phyloP scores from a whole-genome alignment of 768 basidiomycete genomes.

The Fomitopsis pulvina region DNA sequence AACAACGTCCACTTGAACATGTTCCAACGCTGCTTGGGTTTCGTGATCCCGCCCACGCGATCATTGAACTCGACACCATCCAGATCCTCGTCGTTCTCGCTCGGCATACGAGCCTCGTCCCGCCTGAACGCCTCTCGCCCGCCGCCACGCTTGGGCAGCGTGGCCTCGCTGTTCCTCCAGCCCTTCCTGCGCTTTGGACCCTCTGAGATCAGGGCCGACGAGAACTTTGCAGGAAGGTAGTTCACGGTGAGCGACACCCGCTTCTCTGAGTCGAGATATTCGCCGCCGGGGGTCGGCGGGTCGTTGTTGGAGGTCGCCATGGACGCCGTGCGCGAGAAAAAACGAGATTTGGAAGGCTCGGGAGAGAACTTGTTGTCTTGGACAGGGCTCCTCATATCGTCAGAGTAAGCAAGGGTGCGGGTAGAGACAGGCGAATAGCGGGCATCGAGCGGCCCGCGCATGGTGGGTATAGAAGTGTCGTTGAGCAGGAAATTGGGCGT shows the following conservation, averaged over 20 bases:
- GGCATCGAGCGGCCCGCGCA: too few species aligned
- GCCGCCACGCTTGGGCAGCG: constrained; percentile 57
- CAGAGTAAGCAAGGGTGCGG: too few species aligned
- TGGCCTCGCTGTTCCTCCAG: constrained; percentile 30
- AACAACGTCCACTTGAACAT: constrained; percentile 82
- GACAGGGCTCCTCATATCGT: too few species aligned
- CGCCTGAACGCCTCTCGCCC: constrained; percentile 53
- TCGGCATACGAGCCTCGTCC: constrained; percentile 33
- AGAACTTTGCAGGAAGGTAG: constrained; percentile 75
- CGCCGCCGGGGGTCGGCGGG: too few species aligned
- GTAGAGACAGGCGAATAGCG: too few species aligned
- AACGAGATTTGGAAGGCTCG: too few species aligned
- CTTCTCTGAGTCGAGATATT: constrained; percentile 10
- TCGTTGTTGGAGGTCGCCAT: not conserved
- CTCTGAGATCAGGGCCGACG: constrained; percentile 34
- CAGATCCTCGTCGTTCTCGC: constrained; percentile 31
- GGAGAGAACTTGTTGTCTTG: too few species aligned
- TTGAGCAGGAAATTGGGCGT: too few species aligned
- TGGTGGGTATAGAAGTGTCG: too few species aligned
- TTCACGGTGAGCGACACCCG: constrained; percentile 50
- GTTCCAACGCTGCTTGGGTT: constrained; percentile 61
- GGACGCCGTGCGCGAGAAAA: not conserved
- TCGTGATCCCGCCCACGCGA: constrained; percentile 31
- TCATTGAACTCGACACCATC: constrained; percentile 34
- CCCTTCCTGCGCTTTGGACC: constrained; percentile 34